phyloP scores from a whole-genome alignment of 2,329 filamentous ascomycete species.

The Calonectria fujianensis region DNA sequence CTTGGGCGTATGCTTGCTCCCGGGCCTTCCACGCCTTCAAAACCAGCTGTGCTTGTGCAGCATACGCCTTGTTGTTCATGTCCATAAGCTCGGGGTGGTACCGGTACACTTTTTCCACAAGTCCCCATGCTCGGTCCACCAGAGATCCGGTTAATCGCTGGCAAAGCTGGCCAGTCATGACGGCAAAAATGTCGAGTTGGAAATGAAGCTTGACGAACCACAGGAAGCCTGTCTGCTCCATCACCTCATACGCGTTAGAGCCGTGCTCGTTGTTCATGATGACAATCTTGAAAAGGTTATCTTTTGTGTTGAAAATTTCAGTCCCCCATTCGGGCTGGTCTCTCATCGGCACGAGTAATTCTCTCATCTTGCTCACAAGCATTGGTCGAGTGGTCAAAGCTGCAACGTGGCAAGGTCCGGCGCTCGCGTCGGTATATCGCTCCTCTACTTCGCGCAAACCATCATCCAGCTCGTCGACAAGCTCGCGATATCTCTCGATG shows the following conservation, averaged over 20 bases:
- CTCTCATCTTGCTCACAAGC: constrained; percentile 69
- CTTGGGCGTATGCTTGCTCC: constrained; percentile 63
- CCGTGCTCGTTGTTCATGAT: constrained; percentile 70
- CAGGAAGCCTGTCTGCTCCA: constrained; percentile 68
- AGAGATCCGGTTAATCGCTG: constrained; percentile 68
- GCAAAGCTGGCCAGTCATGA: constrained; percentile 73
- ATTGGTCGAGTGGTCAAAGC: constrained; percentile 68
- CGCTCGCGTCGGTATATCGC: constrained; percentile 70
- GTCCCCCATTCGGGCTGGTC: constrained; percentile 69
- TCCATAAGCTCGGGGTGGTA: constrained; percentile 72
- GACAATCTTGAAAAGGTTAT: constrained; percentile 74
- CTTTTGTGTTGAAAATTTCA: constrained; percentile 69
- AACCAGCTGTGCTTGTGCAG: constrained; percentile 67
- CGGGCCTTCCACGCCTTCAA: constrained; percentile 73
- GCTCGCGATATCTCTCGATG: constrained; percentile 64
- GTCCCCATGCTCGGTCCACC: constrained; percentile 72
- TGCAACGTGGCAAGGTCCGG: constrained; percentile 71
- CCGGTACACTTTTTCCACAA: constrained; percentile 67
- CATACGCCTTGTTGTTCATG: constrained; percentile 66
- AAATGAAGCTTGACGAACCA: constrained; percentile 75
- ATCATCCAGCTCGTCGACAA: constrained; percentile 65
- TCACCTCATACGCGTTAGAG: constrained; percentile 64
- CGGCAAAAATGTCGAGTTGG: constrained; percentile 73
- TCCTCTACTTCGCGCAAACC: constrained; percentile 68
- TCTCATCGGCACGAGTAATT: constrained; percentile 68